Evolutionary conservation across 805 yeast genomes (phyloP), one percentile per base, ranked within the genome.

Genomic region (Kodamaea nitidulidarum): DNA sequence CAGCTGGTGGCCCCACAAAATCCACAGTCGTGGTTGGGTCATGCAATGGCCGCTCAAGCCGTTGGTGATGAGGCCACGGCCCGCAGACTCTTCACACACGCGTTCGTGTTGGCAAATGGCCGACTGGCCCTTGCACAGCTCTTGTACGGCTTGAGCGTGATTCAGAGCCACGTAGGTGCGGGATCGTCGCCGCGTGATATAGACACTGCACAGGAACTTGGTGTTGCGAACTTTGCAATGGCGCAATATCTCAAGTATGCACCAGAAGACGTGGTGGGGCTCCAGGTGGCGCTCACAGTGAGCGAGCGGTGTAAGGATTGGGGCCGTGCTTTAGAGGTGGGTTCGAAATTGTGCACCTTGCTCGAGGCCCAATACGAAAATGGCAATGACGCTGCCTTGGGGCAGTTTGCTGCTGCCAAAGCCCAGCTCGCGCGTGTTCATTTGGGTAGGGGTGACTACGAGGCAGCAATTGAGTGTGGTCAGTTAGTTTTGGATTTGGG

Each of bases 1-100:
- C 91, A 85, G 49, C 79, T 95, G 15, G 65, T 87, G 9, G 82
- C 90, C 2, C 97, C 98, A 2, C 84, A 80, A 38, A 73, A 71
- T 37, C 69, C 85, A 0, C 68, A 67, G 4, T 76, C 96, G 0
- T 93, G 98, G 98, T 56, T 85, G 22, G 96, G 96, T 1, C 80
- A 81, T 51, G 97, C 96, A 0, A 54, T 91, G 25, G 58, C 80
- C 1, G 68, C 76, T 1, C 73, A 75, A 40, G 75, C 70, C 0
- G 48, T 54, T 9, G 86, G 84, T 2, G 72, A 81, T 35, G 29
- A 30, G 0, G 59, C 56, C 1, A 68, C 65, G n/a, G 80, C 95
- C 0, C 55, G 71, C 4, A 67, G 72, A 10, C 57, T 85, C 36
- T 81, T 81, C 51, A 81, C 85, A 1, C 97, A 93, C 60, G 85